Evolutionary conservation across 2,329 filamentous ascomycete species (phyloP), one percentile per base, ranked within the genome.

Genomic region (Xylaria sp.): DNA sequence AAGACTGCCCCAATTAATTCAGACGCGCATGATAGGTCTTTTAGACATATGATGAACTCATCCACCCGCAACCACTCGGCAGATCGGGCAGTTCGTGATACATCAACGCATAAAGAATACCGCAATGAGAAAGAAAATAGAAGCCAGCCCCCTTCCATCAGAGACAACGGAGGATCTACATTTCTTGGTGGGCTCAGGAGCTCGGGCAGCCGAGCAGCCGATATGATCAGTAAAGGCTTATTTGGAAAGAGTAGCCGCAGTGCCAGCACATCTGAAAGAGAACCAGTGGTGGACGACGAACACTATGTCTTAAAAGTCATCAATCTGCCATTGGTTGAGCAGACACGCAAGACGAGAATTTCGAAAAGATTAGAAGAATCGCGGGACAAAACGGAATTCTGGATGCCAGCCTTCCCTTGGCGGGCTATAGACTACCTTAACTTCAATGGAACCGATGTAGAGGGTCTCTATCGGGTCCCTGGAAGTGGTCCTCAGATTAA

Each of bases 341-440:
- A 98, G 81, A 94, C 94, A 7, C 90, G 95, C n/a, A 85, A 90
- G 72, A 98, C 95, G 0, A 89, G 95, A 72, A 98, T 98, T 78
- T 97, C 94, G 8, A 97, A 95, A 81, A 89, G 92, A 37, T 84
- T 98, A 52, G 93, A 97, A 77, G 89, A 92, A 70, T 97, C 94
- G 10, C 89, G 91, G 71, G 95, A 98, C 78, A 98, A 98, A 85
- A 98, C 95, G 0, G 95, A 98, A 78, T 98, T 97, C 78, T 98
- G 95, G 95, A 97, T 98, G 94, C 95, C 95, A 13, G 93, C 94
- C 7, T 91, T 98, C 68, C 94, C 95, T 0, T 98, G 95, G 92
- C 88, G 95, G 72, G 97, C 94, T 68, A 98, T 98, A 73, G 95
- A 98, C 82, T 98, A 97, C 79, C 85, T 98, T 62, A 98, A 98